Evolutionary conservation across 805 yeast genomes (phyloP).

Genomic region (Candida ortonii): DNA sequence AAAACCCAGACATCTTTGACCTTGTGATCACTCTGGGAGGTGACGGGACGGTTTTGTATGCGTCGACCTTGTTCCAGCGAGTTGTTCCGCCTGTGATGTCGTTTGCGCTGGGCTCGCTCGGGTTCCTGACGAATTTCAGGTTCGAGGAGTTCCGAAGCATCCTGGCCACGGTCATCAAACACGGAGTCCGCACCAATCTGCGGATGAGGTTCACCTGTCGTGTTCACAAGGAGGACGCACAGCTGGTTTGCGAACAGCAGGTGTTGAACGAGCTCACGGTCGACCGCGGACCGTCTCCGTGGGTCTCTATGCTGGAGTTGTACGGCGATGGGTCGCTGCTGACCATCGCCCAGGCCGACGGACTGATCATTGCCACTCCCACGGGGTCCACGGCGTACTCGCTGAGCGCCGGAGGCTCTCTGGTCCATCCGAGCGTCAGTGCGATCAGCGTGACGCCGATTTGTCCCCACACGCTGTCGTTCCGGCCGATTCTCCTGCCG

Average conservation of each 20-base stretch:
- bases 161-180: slow-evolving; percentile 55
- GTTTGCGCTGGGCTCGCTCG: slow-evolving; percentile 86
- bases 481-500: slow-evolving; percentile 87
- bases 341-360: slow-evolving; percentile 93
- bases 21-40: slow-evolving; percentile 90
- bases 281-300: slow-evolving; percentile 93
- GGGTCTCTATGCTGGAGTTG: slow-evolving; percentile 82
- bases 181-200: slow-evolving; percentile 74
- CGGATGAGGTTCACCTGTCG: slow-evolving; percentile 88
- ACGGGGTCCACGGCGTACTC: slow-evolving; percentile 97
- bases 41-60: slow-evolving; percentile 91
- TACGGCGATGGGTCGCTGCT: slow-evolving; percentile 83
- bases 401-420: slow-evolving; percentile 89
- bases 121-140: slow-evolving; percentile 84
- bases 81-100: slow-evolving; percentile 90
- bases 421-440: slow-evolving; percentile 91
- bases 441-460: slow-evolving; percentile 93
- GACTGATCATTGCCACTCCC: slow-evolving; percentile 88
- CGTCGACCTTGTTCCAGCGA: slow-evolving; percentile 79
- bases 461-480: slow-evolving; percentile 92
- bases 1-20: slow-evolving; percentile 54
- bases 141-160: slow-evolving; percentile 68
- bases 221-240: slow-evolving; percentile 54
- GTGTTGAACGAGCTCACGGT: slow-evolving; percentile 87
- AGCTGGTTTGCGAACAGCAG: slow-evolving; percentile 62